Conservation (phyloP, 164 flowering plant genomes). For the Magnolia kwangsiensis region DNA sequence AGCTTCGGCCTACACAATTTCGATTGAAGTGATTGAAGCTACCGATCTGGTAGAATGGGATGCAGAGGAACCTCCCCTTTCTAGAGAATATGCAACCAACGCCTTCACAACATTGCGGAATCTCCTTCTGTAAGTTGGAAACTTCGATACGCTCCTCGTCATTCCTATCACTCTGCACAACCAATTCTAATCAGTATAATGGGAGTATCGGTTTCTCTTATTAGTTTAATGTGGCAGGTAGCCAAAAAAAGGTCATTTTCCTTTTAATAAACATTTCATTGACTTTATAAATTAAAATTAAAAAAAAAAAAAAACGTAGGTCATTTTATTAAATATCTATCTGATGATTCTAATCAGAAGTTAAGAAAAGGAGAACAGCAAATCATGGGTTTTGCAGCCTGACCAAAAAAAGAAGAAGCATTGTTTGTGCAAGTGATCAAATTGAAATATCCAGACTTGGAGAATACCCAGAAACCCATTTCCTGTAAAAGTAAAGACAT, state of each 20-base stretch:
- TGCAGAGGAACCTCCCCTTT: constrained; percentile 25
- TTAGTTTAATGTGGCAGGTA: too few relatives aligned
- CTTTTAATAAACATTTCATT: too few relatives aligned
- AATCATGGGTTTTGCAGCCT: neutral
- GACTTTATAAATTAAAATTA: too few relatives aligned
- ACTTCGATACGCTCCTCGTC: constrained; percentile 56
- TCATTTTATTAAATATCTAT: too few relatives aligned
- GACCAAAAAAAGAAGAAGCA: neutral
- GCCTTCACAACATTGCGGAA: constrained; percentile 60
- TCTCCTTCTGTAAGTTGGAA: constrained; percentile 78
- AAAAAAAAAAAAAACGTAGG: too few relatives aligned
- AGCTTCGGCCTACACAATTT: constrained; percentile 17
- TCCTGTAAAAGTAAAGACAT: neutral
- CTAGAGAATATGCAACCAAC: constrained; percentile 31
- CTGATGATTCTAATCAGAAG: neutral
- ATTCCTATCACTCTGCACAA: constrained; percentile 74
- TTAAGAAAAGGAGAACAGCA: neutral
- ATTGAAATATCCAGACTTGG: neutral
- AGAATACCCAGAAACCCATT: neutral
- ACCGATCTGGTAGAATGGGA: constrained; percentile 22
- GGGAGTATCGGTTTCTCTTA: neutral
- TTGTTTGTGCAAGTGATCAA: neutral
- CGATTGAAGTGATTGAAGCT: constrained; percentile 23
- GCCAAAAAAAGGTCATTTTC: too few relatives aligned
- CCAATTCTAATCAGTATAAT: neutral